These are phyloP conservation scores for Lolium rigidum DNA, from an alignment of 176 grass and related monocot species.

Conservation along the genomic window DNA sequence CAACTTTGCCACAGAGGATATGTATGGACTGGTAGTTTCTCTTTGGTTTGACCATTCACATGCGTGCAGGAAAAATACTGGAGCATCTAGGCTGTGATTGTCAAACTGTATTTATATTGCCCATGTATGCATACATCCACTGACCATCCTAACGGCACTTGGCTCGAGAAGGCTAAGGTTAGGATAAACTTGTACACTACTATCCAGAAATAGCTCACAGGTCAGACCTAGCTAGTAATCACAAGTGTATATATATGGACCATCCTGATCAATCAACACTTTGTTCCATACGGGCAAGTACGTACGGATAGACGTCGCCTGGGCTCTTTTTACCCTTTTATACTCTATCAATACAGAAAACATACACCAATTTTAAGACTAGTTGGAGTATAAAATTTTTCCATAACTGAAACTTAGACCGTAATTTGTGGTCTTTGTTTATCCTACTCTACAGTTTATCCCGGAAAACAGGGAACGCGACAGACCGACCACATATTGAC, in stretches of 20 bases:
- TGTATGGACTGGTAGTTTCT: conserved; percentile 24
- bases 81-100: background rate
- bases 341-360: background rate
- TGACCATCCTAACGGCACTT: conserved; percentile 35
- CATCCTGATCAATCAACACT: conserved; percentile 35
- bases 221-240: conserved; percentile 4
- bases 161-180: conserved; percentile 46
- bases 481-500: background rate
- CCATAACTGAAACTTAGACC: background rate
- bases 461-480: background rate
- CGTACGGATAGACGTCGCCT: background rate
- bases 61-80: background rate
- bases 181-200: conserved; percentile 18
- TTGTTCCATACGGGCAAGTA: background rate
- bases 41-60: conserved; percentile 23
- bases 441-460: background rate
- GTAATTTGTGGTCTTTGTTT: conserved; percentile 16
- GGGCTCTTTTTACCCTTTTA: background rate
- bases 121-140: conserved; percentile 18
- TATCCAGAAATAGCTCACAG: no score
- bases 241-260: background rate
- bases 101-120: conserved; percentile 16
- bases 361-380: background rate
- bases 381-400: background rate
- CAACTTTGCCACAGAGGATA: conserved; percentile 28